Evolutionary conservation across 768 basidiomycete genomes (phyloP).

Genomic region (Pleurotus cornucopiae): DNA sequence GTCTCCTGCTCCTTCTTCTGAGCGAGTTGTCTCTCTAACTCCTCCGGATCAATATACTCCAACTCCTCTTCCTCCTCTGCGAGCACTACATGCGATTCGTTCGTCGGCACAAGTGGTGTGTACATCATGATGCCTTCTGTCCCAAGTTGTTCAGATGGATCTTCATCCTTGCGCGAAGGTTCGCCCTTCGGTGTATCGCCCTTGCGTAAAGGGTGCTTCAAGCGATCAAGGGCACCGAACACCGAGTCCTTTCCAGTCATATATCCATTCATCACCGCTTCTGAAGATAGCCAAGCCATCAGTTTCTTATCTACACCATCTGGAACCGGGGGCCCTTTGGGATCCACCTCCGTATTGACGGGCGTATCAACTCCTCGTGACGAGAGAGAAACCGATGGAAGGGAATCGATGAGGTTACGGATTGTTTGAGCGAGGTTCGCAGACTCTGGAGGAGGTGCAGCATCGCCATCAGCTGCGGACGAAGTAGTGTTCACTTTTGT

Average conservation of each 20-base stretch:
- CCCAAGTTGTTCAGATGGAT: slow-evolving; percentile 36
- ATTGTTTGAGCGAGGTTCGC: slow-evolving; percentile 46
- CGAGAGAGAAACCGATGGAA: slow-evolving; percentile 23
- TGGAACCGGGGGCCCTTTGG: slow-evolving; percentile 20
- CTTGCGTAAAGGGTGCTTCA: slow-evolving; percentile 18
- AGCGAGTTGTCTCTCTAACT: slow-evolving; percentile 30
- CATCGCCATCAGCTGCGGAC: neutral
- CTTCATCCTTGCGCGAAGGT: slow-evolving; percentile 12
- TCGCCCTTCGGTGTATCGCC: slow-evolving; percentile 6
- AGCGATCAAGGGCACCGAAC: slow-evolving; percentile 56
- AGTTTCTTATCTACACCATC: slow-evolving; percentile 44
- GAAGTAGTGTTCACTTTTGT: neutral
- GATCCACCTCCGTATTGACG: slow-evolving; percentile 1
- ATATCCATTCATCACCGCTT: slow-evolving; percentile 62
- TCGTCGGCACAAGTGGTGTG: slow-evolving; percentile 60
- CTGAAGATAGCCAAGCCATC: slow-evolving; percentile 49
- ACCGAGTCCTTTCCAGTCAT: slow-evolving; percentile 40
- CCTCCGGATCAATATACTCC: slow-evolving; percentile 1
- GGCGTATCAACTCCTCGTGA: neutral
- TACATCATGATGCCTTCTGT: slow-evolving; percentile 69
- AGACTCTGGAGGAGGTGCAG: slow-evolving; percentile 23
- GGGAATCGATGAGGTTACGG: slow-evolving; percentile 43
- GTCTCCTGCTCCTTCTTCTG: slow-evolving; percentile 11
- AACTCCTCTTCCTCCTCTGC: slow-evolving; percentile 53
- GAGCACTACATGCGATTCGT: slow-evolving; percentile 61